Conservation (phyloP, 2,329 filamentous ascomycete genomes). For the Gnomoniopsis smithogilvyi region DNA sequence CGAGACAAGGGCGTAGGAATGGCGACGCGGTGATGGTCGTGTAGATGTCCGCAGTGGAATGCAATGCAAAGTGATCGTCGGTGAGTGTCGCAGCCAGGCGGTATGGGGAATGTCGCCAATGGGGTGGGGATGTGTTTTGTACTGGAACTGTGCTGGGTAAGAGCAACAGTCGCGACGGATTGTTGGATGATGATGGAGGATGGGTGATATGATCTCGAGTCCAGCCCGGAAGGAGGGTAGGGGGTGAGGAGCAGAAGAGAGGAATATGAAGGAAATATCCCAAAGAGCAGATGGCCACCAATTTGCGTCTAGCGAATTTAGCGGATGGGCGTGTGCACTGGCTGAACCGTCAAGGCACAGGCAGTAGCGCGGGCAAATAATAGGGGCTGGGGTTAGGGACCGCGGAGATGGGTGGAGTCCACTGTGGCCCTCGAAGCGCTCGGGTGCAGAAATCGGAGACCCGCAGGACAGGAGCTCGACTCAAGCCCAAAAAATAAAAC, state of each 20-base stretch:
- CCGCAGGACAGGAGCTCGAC: conserved; percentile 9
- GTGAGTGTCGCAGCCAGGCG: conserved; percentile 18
- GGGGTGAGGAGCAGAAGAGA: background rate
- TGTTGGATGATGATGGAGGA: background rate
- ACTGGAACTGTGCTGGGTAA: background rate
- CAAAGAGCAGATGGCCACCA: conserved; percentile 3
- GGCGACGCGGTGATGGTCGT: conserved; percentile 13
- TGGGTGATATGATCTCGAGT: conserved; percentile 11
- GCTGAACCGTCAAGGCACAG: conserved; percentile 20
- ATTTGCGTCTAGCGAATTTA: conserved; percentile 20
- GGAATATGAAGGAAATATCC: conserved; percentile 14
- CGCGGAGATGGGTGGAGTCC: conserved; percentile 14
- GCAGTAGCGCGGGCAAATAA: conserved; percentile 17
- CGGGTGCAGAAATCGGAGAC: conserved; percentile 12
- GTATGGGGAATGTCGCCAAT: conserved; percentile 1
- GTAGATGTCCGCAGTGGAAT: conserved; percentile 4
- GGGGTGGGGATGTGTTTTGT: background rate
- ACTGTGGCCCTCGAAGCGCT: conserved; percentile 15
- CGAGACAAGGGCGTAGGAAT: conserved; percentile 1
- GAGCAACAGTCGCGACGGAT: background rate
- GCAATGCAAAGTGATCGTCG: conserved; percentile 5
- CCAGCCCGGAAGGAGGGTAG: conserved; percentile 15
- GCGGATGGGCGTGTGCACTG: conserved; percentile 18
- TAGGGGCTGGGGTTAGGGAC: conserved; percentile 15
- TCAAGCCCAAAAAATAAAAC: background rate